Conservation (phyloP, 805 yeast genomes). For the Ogataea saltuana region DNA sequence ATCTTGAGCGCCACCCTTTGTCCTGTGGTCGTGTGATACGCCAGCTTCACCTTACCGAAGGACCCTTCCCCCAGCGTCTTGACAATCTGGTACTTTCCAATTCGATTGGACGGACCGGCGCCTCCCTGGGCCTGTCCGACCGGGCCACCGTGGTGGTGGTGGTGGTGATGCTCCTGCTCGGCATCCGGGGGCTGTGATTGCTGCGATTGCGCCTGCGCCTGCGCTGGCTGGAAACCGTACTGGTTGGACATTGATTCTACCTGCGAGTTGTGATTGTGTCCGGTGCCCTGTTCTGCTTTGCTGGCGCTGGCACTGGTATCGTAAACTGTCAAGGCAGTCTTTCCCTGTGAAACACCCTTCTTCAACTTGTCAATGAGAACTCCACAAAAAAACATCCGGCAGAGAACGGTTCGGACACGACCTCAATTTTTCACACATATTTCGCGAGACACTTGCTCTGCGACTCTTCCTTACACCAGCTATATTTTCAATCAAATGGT, state of each 20-base stretch:
- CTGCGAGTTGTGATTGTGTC: background rate
- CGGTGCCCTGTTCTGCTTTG: too few relatives aligned
- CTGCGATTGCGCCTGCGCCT: constrained; percentile 12
- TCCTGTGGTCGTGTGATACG: constrained; percentile 86
- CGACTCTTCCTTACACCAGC: too few relatives aligned
- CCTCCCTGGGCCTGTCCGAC: constrained; percentile 4
- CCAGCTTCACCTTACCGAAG: constrained; percentile 92
- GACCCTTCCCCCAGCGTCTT: constrained; percentile 96
- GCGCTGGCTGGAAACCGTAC: constrained; percentile 12
- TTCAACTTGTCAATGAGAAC: background rate
- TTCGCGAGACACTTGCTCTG: too few relatives aligned
- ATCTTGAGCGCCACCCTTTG: constrained; percentile 91
- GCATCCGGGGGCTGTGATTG: constrained; percentile 11
- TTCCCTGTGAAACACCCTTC: background rate
- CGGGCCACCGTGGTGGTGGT: constrained; percentile 22
- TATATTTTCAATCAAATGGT: too few relatives aligned
- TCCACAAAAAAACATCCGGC: background rate
- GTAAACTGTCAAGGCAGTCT: background rate
- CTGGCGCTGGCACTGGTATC: too few relatives aligned
- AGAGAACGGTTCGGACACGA: too few relatives aligned
- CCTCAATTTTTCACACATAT: too few relatives aligned
- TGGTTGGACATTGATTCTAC: constrained; percentile 6
- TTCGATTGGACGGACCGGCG: constrained; percentile 39
- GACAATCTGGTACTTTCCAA: constrained; percentile 91
- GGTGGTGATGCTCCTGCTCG: constrained; percentile 17